Evolutionary conservation across 1,139 yeast genomes (phyloP).

Genomic region (Blastobotrys serpentis): DNA sequence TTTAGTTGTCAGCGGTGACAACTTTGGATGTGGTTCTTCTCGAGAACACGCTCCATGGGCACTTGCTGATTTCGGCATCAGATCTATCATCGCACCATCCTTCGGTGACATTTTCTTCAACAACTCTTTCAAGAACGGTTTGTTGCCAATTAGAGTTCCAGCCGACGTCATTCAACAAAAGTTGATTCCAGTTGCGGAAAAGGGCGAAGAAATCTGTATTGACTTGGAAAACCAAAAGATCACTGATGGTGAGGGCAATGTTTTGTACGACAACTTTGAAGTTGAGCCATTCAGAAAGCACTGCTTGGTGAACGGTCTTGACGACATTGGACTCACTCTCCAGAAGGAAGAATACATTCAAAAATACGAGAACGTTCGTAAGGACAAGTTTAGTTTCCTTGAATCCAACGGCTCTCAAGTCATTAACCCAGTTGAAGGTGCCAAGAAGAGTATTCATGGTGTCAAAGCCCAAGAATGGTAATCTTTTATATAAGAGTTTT

Average conservation of each 20-base stretch:
- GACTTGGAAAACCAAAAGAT: slow-evolving; percentile 88
- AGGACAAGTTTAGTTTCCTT: slow-evolving; percentile 78
- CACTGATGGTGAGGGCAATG: slow-evolving; percentile 65
- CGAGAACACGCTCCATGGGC: slow-evolving; percentile 99
- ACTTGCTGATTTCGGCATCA: slow-evolving; percentile 92
- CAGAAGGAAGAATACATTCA: slow-evolving; percentile 78
- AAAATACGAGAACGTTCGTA: slow-evolving; percentile 74
- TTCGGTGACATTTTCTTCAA: slow-evolving; percentile 97
- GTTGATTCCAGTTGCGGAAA: slow-evolving; percentile 74
- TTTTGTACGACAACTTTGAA: slow-evolving; percentile 77
- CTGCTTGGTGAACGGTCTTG: slow-evolving; percentile 90
- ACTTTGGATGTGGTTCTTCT: slow-evolving; percentile 98
- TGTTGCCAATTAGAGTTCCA: slow-evolving; percentile 84
- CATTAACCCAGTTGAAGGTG: slow-evolving; percentile 63
- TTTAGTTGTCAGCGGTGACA: slow-evolving; percentile 89
- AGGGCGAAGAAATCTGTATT: slow-evolving; percentile 68
- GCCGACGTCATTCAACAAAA: slow-evolving; percentile 68
- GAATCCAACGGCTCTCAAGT: slow-evolving; percentile 63
- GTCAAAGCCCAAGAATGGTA: slow-evolving; percentile 80
- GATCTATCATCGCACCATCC: slow-evolving; percentile 93
- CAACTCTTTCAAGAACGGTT: slow-evolving; percentile 93
- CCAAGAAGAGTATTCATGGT: slow-evolving; percentile 69
- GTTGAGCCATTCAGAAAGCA: slow-evolving; percentile 91
- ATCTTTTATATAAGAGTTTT: slow-evolving; percentile 1
- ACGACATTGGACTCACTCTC: slow-evolving; percentile 92